Evolutionary conservation across 371 early-diverging fungal species (phyloP).

Genomic region (Mucor indicus): DNA sequence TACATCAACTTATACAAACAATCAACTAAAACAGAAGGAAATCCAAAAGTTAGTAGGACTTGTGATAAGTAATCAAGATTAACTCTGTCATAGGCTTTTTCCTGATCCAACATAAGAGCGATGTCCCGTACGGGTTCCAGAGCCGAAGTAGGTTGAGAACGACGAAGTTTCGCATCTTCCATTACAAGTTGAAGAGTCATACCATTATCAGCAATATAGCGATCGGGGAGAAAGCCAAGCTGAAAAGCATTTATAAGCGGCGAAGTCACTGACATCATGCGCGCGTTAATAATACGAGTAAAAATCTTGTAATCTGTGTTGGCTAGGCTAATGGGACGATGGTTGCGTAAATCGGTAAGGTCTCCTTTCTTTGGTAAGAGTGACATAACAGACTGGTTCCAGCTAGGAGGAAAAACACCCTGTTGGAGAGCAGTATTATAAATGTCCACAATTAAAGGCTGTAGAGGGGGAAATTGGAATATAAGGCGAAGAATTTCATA

Average conservation of each 20-base stretch:
- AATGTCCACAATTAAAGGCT: background rate
- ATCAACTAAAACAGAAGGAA: slow-evolving; percentile 1
- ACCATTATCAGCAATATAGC: slow-evolving; percentile 13
- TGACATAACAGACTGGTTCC: slow-evolving; percentile 20
- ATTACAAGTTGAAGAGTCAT: background rate
- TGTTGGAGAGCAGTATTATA: slow-evolving; percentile 15
- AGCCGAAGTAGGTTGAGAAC: no score
- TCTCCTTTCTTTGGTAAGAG: slow-evolving; percentile 25
- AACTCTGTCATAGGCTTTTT: slow-evolving; percentile 19
- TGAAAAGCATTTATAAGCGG: background rate
- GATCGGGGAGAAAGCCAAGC: slow-evolving; percentile 8
- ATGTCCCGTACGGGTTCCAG: no score
- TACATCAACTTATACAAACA: slow-evolving; percentile 15
- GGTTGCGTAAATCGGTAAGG: slow-evolving; percentile 9
- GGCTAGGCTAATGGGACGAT: slow-evolving; percentile 18
- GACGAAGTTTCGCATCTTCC: background rate
- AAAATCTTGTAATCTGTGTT: slow-evolving; percentile 15
- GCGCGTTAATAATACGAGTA: slow-evolving; percentile 11
- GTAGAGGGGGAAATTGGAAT: no score
- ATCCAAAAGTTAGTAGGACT: slow-evolving; percentile 6
- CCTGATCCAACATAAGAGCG: slow-evolving; percentile 17
- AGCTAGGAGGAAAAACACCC: slow-evolving; percentile 14
- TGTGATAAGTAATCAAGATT: slow-evolving; percentile 8
- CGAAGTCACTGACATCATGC: background rate
- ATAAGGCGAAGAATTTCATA: background rate